Base-by-base conservation (phyloP, 116 monocot genomes). In the Thalassia testudinum region DNA sequence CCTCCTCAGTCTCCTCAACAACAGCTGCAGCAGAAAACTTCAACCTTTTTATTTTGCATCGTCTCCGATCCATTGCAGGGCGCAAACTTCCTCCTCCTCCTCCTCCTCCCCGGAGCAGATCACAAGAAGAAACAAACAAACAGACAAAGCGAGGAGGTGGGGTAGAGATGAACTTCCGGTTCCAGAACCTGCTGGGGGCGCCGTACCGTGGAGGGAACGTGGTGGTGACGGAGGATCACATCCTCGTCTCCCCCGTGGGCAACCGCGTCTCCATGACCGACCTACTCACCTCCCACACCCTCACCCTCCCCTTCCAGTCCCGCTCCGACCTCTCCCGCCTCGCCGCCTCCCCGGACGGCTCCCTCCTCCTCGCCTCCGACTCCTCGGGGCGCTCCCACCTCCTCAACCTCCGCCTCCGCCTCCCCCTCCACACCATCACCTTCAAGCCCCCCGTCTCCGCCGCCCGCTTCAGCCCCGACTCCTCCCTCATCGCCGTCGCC, bases 161-260 rank as follows among this genome's bases (percentile, higher is more conserved):
- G n/a, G n/a, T n/a, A 2, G 60, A 63, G 15, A 92, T 95, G 95
- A 87, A 95, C 37, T 90, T 85, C 59, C 75, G 90, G 14, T 99
- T 99, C 73, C 99, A 90, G 43, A 99, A 99, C 48, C 85, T 99
- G 22, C 75, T 90, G 13, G 99, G 90, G 21, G 99, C 82, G 0
- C 90, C 99, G 0, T 90, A 86, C 72, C 68, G 90, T 24, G 99
- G 99, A 8, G 99, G 99, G 18, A 77, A 85, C 68, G 90, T 45
- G 38, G 80, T 82, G 16, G 56, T 99, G 16, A 18, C 78, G 17
- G 72, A 59, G 0, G 58, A 79, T 59, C 50, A 57, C 47, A 27
- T 60, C 53, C 83, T 92, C 34, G 64, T 86, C 43, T 86, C 99
- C 34, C 75, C 90, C 22, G 62, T 83, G 21, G 90, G 90, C 53